Percentiles rank a stretch among this genome's conserved stretches.
phyloP scores from a whole-genome alignment of 2,329 filamentous ascomycete species.

The Fusarium anguioides region DNA sequence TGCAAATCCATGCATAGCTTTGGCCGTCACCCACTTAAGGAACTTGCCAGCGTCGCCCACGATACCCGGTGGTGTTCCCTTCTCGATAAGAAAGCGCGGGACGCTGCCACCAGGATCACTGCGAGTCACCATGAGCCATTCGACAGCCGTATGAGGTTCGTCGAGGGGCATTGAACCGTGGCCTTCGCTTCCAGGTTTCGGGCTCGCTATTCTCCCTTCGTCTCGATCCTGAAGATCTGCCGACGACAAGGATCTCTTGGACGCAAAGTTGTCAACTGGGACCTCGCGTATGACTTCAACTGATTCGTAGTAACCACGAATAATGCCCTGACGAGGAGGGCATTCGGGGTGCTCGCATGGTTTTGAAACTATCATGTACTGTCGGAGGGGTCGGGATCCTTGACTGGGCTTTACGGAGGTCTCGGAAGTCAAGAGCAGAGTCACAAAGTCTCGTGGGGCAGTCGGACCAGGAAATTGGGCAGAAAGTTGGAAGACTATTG shows the following conservation, averaged over 20 bases:
- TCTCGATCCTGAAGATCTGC: constrained; percentile 45
- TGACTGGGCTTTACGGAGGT: constrained; percentile 53
- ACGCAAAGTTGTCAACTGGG: constrained; percentile 60
- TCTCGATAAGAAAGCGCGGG: constrained; percentile 90
- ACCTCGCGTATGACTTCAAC: constrained; percentile 92
- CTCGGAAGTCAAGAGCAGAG: constrained; percentile 77
- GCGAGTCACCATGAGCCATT: constrained; percentile 94
- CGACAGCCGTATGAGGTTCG: constrained; percentile 63
- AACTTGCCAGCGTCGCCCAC: constrained; percentile 84
- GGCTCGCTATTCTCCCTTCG: constrained; percentile 41
- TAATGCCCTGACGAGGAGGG: constrained; percentile 75
- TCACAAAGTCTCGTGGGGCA: constrained; percentile 87
- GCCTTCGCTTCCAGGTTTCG: constrained; percentile 24
- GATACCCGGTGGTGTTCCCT: constrained; percentile 85
- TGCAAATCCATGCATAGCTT: constrained; percentile 51
- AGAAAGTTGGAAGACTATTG: constrained; percentile 81
- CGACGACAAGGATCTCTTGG: constrained; percentile 50
- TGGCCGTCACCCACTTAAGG: constrained; percentile 73
- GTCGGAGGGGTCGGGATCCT: constrained; percentile 62
- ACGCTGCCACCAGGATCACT: constrained; percentile 91
- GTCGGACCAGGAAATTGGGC: constrained; percentile 92
- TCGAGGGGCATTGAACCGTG: constrained; percentile 34
- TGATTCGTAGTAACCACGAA: constrained; percentile 89
- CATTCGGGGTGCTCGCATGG: constrained; percentile 83
- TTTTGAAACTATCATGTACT: constrained; percentile 89